Evolutionary conservation across 176 grass and related monocot species (phyloP), one percentile per base, ranked within the genome.

Genomic region (Hyparrhenia diplandra): DNA sequence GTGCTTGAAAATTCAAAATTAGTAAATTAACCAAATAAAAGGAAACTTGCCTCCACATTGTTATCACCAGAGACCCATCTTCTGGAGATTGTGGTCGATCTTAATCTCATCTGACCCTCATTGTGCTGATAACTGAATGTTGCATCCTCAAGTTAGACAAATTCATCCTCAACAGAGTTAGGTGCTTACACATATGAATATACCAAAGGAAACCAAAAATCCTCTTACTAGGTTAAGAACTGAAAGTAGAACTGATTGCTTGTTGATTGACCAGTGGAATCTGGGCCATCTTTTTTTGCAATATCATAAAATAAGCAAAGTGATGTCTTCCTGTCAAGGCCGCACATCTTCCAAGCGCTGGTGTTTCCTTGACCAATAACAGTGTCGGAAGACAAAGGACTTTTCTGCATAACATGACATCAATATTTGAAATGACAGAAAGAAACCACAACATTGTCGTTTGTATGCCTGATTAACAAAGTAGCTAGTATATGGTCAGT

Each of bases 311-410:
- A 46, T 21, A 98, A 85, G 78, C 92, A 98, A 61, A 98, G 79
- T 41, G 95, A 92, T 80, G 92, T 98, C 87, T 92, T 93, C 69
- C 87, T 90, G 80, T 98, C 95, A 59, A 98, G 88, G 67, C 95
- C 95, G 31, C 92, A 98, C 92, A 98, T 93, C 81, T 98, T 98
- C 95, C 95, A 98, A 75, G 92, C 95, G 31, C 90, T 98, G 57
- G 95, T 94, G 71, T 90, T 98, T 85, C 92, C 95, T 82, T 94
- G 92, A 78, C 95, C 92, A 70, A 98, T 80, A 87, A 87, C 79
- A 62, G 83, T 91, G 52, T 98, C 92, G 29, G 95, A 87, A 59
- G 88, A 92, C 18, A 98, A 64, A 84, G 92, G 95, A 78, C 95
- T 93, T 94, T 94, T 98, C 95, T 98, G 85, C 80, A 82, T 69